phyloP scores from a whole-genome alignment of 1,284 basidiomycete species.

The Ustilago cynodontis region DNA sequence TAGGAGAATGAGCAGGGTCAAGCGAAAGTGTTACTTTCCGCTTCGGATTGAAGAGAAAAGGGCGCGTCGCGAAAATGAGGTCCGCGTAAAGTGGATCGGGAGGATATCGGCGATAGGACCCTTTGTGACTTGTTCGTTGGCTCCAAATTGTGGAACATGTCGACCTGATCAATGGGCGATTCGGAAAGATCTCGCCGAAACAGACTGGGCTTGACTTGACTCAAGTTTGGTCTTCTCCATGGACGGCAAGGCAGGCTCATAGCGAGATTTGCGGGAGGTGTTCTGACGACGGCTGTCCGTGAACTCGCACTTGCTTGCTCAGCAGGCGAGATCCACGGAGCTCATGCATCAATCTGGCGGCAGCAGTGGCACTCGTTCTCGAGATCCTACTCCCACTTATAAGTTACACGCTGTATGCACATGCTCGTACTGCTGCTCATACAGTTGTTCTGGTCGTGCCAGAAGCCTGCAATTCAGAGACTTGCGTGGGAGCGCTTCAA shows the following conservation, averaged over 20 bases:
- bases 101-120: background rate
- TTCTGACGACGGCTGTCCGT: background rate
- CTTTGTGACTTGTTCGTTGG: background rate
- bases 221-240: background rate
- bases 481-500: background rate
- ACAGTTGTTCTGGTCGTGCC: background rate
- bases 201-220: too few relatives aligned
- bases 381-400: background rate
- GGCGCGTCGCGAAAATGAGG: conserved; percentile 35
- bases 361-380: background rate
- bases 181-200: too few relatives aligned
- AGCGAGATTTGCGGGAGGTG: background rate
- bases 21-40: conserved; percentile 43
- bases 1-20: too few relatives aligned
- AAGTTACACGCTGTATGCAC: background rate
- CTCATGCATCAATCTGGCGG: background rate
- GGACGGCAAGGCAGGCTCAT: too few relatives aligned
- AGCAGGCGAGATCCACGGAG: background rate
- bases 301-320: background rate
- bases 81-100: conserved; percentile 26
- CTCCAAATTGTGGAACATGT: too few relatives aligned
- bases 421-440: background rate
- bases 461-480: background rate
- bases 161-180: too few relatives aligned
- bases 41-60: too few relatives aligned